phyloP scores from a whole-genome alignment of 495 filamentous ascomycete genomes.

The Bacidia rubella region DNA sequence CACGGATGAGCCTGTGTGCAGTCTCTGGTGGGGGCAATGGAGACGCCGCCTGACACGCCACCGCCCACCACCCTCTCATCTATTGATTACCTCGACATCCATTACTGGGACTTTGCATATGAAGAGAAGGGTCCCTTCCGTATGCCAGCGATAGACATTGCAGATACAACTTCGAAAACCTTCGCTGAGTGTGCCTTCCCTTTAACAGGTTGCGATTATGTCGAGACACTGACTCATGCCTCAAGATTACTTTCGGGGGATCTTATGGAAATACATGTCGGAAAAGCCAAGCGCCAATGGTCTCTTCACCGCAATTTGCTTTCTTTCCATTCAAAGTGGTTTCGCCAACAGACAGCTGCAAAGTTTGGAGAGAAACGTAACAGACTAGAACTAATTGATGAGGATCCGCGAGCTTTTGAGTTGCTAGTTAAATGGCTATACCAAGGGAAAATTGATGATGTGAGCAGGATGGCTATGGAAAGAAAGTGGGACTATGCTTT shows the following conservation, averaged over 20 bases:
- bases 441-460: conserved; percentile 34
- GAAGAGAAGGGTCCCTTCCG: conserved; percentile 23
- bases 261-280: conserved; percentile 33
- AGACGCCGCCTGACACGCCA: conserved; percentile 17
- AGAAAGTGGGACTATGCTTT: conserved; percentile 36
- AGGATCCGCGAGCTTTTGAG: conserved; percentile 33
- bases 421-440: conserved; percentile 40
- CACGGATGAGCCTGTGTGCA: too few relatives aligned
- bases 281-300: conserved; percentile 28
- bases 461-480: conserved; percentile 25
- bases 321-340: conserved; percentile 31
- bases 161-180: conserved; percentile 25
- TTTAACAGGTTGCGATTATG: neutral
- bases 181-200: conserved; percentile 31
- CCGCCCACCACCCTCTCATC: conserved; percentile 11
- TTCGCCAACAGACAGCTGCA: conserved; percentile 25
- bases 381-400: conserved; percentile 27
- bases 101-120: conserved; percentile 31
- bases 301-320: conserved; percentile 33
- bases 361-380: conserved; percentile 18
- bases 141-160: conserved; percentile 27
- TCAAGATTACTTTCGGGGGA: conserved; percentile 35
- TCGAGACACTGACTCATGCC: neutral
- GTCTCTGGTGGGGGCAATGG: too few relatives aligned
- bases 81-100: conserved; percentile 18